A percentile compares a stretch with the other conserved stretches of the same genome.
These are phyloP conservation scores for Pythium coloratum DNA, from an alignment of 352 stramenopile species.

Conservation along the genomic window DNA sequence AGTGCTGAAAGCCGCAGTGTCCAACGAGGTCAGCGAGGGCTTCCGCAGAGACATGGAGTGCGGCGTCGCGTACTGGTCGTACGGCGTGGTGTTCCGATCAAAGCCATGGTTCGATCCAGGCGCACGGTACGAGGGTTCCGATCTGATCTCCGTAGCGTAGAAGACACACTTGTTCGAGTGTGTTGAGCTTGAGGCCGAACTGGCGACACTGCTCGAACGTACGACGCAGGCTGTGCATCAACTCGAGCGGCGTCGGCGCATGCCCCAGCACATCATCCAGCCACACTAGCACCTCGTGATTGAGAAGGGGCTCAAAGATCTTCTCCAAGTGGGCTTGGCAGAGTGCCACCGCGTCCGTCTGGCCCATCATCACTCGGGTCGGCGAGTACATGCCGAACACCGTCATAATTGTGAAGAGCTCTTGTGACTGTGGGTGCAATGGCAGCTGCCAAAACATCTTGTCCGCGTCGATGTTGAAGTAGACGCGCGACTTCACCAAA, in stretches of 20 bases:
- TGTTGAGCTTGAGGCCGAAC: too few relatives aligned
- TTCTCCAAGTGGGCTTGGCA: constrained; percentile 24
- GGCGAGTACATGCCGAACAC: constrained; percentile 19
- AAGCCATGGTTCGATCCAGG: too few relatives aligned
- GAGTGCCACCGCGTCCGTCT: constrained; percentile 21
- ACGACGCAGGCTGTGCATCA: constrained; percentile 24
- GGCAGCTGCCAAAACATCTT: constrained; percentile 26
- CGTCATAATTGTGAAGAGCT: constrained; percentile 29
- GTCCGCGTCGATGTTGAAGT: constrained; percentile 1
- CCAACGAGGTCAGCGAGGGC: too few relatives aligned
- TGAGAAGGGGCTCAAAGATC: constrained; percentile 21
- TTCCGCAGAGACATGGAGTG: too few relatives aligned
- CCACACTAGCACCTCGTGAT: constrained; percentile 28
- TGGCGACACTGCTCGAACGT: too few relatives aligned
- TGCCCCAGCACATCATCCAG: constrained; percentile 34
- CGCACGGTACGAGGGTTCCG: too few relatives aligned
- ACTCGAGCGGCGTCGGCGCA: constrained; percentile 5
- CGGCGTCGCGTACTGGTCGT: too few relatives aligned
- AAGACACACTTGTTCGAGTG: too few relatives aligned
- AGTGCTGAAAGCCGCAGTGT: too few relatives aligned
- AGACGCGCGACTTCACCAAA: background rate
- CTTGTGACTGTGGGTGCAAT: constrained; percentile 17
- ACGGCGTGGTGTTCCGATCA: too few relatives aligned
- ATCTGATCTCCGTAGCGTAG: too few relatives aligned
- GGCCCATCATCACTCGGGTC: constrained; percentile 25